Evolutionary conservation across 2,329 filamentous ascomycete species (phyloP).

Genomic region (Cordyceps cicadae): DNA sequence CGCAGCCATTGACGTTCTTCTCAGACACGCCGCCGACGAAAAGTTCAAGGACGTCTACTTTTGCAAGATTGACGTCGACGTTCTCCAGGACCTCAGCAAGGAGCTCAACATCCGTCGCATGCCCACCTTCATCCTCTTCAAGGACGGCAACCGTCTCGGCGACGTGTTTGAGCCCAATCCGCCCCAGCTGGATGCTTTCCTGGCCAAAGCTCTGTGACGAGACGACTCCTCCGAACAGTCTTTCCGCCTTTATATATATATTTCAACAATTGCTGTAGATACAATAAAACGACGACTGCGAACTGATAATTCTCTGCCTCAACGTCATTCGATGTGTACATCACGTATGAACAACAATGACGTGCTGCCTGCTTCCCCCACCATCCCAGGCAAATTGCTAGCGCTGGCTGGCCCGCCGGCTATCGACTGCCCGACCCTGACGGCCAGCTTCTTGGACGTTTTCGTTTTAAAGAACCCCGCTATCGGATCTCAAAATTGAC

Average conservation of each 20-base stretch:
- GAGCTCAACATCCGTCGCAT: slow-evolving; percentile 75
- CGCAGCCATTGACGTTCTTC: neutral
- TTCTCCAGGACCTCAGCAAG: slow-evolving; percentile 61
- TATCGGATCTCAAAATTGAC: slow-evolving; percentile 12
- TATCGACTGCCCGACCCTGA: neutral
- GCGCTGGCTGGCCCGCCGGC: neutral
- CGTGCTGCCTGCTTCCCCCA: slow-evolving; percentile 4
- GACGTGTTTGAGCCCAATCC: slow-evolving; percentile 39
- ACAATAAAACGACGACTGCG: neutral
- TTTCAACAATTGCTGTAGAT: neutral
- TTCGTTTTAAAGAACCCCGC: slow-evolving; percentile 2
- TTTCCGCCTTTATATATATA: neutral
- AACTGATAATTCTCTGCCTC: neutral
- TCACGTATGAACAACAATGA: slow-evolving; percentile 1
- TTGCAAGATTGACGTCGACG: slow-evolving; percentile 81
- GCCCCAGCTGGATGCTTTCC: slow-evolving; percentile 12
- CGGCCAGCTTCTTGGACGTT: neutral
- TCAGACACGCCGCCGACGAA: slow-evolving; percentile 26
- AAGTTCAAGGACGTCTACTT: slow-evolving; percentile 56
- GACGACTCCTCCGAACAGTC: neutral
- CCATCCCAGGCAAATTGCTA: neutral
- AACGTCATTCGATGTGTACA: neutral
- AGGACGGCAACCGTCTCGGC: slow-evolving; percentile 59
- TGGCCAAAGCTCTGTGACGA: slow-evolving; percentile 12
- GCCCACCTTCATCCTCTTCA: slow-evolving; percentile 80